Percentiles rank a stretch among this genome's conserved stretches.
Evolutionary conservation across 2,329 filamentous ascomycete genomes (phyloP).

Genomic region (Colletotrichum graminicola): DNA sequence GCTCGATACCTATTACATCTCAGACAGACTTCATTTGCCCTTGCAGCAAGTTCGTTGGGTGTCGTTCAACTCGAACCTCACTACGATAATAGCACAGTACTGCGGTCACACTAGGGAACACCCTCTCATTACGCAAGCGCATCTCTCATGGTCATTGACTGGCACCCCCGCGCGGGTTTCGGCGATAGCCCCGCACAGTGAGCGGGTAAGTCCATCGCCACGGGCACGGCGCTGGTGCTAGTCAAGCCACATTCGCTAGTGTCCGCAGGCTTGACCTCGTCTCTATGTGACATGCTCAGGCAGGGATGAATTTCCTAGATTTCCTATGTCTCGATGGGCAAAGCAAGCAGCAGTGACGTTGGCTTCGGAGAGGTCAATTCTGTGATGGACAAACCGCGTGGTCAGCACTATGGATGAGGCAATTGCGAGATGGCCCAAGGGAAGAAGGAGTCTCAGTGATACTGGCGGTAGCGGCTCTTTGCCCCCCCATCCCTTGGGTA

Average conservation of each 20-base stretch:
- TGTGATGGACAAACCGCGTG: slow-evolving; percentile 9
- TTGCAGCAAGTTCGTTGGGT: slow-evolving; percentile 31
- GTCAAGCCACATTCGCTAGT: slow-evolving; percentile 40
- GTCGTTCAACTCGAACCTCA: slow-evolving; percentile 32
- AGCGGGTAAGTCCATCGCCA: slow-evolving; percentile 12
- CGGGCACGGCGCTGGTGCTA: slow-evolving; percentile 32
- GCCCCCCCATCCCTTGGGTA: slow-evolving; percentile 34
- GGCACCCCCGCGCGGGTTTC: slow-evolving; percentile 16
- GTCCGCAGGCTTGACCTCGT: slow-evolving; percentile 28
- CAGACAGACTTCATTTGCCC: slow-evolving; percentile 32
- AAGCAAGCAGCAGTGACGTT: slow-evolving; percentile 23
- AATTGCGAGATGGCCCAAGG: slow-evolving; percentile 42
- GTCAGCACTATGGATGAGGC: slow-evolving; percentile 34
- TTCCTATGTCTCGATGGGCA: slow-evolving; percentile 30
- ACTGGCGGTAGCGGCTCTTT: slow-evolving; percentile 3
- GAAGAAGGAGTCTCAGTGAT: slow-evolving; percentile 37
- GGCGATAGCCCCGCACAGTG: not conserved
- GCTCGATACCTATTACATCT: slow-evolving; percentile 27
- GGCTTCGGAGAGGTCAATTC: not conserved
- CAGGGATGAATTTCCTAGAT: slow-evolving; percentile 32
- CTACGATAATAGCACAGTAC: slow-evolving; percentile 6
- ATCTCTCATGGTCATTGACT: not conserved
- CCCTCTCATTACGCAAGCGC: slow-evolving; percentile 13
- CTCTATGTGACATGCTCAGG: slow-evolving; percentile 7
- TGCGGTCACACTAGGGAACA: not conserved